Percentiles rank a stretch among this genome's conserved stretches.
Conservation (phyloP, 257 asterid species). For the Orobanche coerulescens region DNA sequence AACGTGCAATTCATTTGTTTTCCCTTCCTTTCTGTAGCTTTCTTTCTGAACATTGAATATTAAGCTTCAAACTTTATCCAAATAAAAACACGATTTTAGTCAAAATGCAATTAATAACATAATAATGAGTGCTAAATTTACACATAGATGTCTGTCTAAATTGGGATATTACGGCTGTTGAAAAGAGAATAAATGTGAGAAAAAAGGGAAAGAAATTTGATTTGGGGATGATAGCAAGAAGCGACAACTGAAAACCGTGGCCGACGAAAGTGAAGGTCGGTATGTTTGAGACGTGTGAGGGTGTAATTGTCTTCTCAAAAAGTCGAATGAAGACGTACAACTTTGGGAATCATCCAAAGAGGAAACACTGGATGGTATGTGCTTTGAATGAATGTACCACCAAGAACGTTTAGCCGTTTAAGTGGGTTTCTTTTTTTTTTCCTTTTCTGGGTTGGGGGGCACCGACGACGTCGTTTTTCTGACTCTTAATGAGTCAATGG, state of each 20-base stretch:
- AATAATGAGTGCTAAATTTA: too few relatives aligned
- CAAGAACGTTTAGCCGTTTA: background rate
- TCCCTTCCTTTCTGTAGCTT: background rate
- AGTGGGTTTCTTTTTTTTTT: background rate
- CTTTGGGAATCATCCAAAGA: constrained; percentile 15
- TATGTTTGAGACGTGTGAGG: constrained; percentile 18
- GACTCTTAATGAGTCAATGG: constrained; percentile 12
- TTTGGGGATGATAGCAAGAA: constrained; percentile 11
- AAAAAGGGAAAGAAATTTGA: constrained; percentile 18
- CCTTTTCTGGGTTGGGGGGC: background rate
- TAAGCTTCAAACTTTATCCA: background rate
- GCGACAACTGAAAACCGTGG: constrained; percentile 15
- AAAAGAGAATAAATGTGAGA: background rate
- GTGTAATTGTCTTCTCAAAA: constrained; percentile 16
- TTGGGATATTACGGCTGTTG: constrained; percentile 6
- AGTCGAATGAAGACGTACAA: constrained; percentile 1
- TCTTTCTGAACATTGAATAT: background rate
- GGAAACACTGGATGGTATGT: constrained; percentile 11
- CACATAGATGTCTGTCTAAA: too few relatives aligned
- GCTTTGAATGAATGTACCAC: constrained; percentile 28
- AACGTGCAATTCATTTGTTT: constrained; percentile 5
- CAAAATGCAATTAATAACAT: background rate
- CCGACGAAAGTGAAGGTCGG: constrained; percentile 24
- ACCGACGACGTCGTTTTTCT: constrained; percentile 1
- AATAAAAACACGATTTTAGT: background rate